These are phyloP conservation scores for Fraxinus anomala DNA, from an alignment of 257 asterid species.

Conservation along the genomic window DNA sequence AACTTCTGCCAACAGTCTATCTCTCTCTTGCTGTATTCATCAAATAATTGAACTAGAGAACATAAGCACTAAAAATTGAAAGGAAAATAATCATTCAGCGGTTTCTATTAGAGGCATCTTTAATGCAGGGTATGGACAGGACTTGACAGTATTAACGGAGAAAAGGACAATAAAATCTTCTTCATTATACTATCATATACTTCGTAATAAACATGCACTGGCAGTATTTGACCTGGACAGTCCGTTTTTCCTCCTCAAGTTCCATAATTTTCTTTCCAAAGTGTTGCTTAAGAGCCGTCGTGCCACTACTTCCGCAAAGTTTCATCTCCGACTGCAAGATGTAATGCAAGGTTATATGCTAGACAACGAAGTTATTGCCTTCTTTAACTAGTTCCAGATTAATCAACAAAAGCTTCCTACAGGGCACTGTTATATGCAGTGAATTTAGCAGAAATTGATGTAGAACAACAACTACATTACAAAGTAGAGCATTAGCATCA, in stretches of 20 bases:
- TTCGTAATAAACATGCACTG: too few species aligned
- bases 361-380: not conserved
- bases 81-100: not conserved
- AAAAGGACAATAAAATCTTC: not conserved
- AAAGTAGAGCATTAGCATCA: not conserved
- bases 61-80: conserved; percentile 21
- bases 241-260: conserved; percentile 94
- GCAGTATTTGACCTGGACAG: conserved; percentile 65
- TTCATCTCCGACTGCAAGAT: conserved; percentile 94
- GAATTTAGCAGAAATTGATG: not conserved
- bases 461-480: not conserved
- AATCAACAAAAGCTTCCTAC: not conserved
- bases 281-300: conserved; percentile 90
- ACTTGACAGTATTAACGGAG: not conserved
- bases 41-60: conserved; percentile 19
- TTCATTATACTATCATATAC: too few species aligned
- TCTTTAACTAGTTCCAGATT: conserved; percentile 7
- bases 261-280: conserved; percentile 88
- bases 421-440: not conserved
- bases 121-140: not conserved
- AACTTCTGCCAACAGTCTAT: conserved; percentile 77
- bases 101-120: not conserved
- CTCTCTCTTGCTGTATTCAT: conserved; percentile 73
- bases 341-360: conserved; percentile 15
- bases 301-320: conserved; percentile 77